Evolutionary conservation across 1,284 basidiomycete species (phyloP).

Genomic region (Rhizopogon parksii): DNA sequence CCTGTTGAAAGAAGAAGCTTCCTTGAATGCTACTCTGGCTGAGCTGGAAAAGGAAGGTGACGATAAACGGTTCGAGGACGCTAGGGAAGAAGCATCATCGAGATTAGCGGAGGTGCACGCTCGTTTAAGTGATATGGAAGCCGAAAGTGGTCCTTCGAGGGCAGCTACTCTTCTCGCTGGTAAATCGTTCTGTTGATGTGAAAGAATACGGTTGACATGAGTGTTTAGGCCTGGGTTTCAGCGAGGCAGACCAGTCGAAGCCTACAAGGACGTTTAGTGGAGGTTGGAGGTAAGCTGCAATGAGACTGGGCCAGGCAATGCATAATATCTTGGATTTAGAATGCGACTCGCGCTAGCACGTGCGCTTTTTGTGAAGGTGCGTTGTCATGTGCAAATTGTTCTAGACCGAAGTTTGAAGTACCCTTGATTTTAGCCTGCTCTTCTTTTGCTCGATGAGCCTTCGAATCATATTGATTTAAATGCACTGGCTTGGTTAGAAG

Average conservation of each 20-base stretch:
- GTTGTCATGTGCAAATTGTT: conserved; percentile 6
- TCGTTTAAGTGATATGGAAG: conserved; percentile 93
- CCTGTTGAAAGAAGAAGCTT: conserved; percentile 73
- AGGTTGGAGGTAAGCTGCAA: conserved; percentile 74
- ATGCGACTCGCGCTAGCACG: conserved; percentile 82
- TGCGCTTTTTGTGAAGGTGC: conserved; percentile 90
- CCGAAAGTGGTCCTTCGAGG: conserved; percentile 90
- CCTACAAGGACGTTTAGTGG: conserved; percentile 91
- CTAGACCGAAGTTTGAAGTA: background rate
- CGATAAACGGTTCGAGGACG: conserved; percentile 73
- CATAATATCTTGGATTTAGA: conserved; percentile 29
- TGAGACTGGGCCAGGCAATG: too few relatives aligned
- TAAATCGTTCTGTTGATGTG: conserved; percentile 19
- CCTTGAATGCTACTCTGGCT: conserved; percentile 66
- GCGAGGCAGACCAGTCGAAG: conserved; percentile 78
- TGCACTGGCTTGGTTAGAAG: conserved; percentile 84
- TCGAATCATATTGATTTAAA: conserved; percentile 95
- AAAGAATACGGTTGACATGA: background rate
- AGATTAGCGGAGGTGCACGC: conserved; percentile 91
- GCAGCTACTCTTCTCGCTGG: conserved; percentile 89
- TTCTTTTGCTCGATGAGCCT: conserved; percentile 90
- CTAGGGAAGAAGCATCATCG: conserved; percentile 78
- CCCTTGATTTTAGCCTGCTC: conserved; percentile 45
- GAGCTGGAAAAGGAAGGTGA: conserved; percentile 70
- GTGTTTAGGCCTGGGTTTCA: conserved; percentile 76